phyloP scores from a whole-genome alignment of 2,329 filamentous ascomycete species.

The Fonsecaea nubica region DNA sequence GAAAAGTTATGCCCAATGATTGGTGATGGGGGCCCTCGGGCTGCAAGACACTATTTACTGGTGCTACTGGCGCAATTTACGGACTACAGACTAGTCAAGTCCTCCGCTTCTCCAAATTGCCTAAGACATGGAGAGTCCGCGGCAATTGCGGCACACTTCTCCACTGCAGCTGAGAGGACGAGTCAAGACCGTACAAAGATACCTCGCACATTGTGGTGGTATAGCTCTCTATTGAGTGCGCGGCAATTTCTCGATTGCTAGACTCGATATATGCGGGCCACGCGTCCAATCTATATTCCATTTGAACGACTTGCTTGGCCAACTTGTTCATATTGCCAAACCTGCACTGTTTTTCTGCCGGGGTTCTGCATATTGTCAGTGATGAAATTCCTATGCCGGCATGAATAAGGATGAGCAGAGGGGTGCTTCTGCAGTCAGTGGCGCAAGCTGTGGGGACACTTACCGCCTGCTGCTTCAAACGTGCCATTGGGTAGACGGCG shows the following conservation, averaged over 20 bases:
- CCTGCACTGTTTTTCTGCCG: conserved; percentile 12
- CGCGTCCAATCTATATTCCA: not conserved
- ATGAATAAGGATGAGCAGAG: not conserved
- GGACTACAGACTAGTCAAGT: not conserved
- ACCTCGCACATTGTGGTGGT: too few relatives aligned
- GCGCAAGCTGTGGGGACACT: not conserved
- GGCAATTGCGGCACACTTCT: too few relatives aligned
- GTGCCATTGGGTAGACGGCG: conserved; percentile 65
- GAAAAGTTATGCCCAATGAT: not conserved
- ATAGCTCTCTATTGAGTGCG: not conserved
- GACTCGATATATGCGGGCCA: not conserved
- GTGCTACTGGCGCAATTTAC: not conserved
- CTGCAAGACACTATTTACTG: too few relatives aligned
- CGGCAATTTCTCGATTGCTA: not conserved
- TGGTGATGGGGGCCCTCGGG: not conserved
- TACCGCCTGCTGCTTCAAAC: conserved; percentile 75
- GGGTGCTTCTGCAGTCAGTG: not conserved
- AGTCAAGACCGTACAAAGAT: too few relatives aligned
- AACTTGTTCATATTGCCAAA: conserved; percentile 4
- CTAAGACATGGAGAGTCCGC: too few relatives aligned
- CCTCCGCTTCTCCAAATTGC: too few relatives aligned
- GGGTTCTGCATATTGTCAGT: conserved; percentile 14
- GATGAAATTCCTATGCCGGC: not conserved
- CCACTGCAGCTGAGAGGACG: too few relatives aligned
- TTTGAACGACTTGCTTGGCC: not conserved